Evolutionary conservation across 768 basidiomycete species (phyloP).

Genomic region (Boletales sp.): DNA sequence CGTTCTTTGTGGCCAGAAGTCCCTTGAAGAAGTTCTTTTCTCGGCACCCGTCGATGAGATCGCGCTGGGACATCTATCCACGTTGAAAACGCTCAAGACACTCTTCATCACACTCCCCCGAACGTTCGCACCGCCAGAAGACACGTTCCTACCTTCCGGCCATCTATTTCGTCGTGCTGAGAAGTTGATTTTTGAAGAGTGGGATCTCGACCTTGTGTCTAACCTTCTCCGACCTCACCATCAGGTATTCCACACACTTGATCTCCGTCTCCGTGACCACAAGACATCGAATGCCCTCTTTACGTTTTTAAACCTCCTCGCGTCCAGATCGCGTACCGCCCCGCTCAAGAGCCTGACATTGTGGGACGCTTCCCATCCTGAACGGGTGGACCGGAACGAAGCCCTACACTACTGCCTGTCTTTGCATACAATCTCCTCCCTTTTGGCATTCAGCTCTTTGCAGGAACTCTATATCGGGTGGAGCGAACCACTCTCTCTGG

Average conservation of each 20-base stretch:
- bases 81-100: conserved; percentile 2
- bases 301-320: conserved; percentile 2
- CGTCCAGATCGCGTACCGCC: neutral
- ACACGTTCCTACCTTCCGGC: neutral
- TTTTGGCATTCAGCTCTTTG: conserved; percentile 2
- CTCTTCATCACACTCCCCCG: neutral
- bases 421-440: conserved; percentile 2
- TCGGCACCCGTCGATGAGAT: neutral
- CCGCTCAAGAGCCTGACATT: neutral
- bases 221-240: conserved; percentile 6
- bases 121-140: neutral
- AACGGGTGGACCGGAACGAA: neutral
- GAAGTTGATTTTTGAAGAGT: neutral
- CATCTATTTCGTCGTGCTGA: neutral
- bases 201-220: conserved; percentile 4
- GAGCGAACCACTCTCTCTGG: conserved; percentile 11
- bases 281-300: neutral
- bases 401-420: conserved; percentile 4
- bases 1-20: neutral
- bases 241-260: conserved; percentile 8
- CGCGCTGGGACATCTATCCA: conserved; percentile 5
- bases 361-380: neutral
- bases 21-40: neutral
- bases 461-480: conserved; percentile 4
- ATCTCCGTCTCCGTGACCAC: neutral